Percentiles rank a stretch among this genome's conserved stretches.
Evolutionary conservation across 305 asterid genomes (phyloP).

Genomic region (Fraxinus xanthoxyloides): DNA sequence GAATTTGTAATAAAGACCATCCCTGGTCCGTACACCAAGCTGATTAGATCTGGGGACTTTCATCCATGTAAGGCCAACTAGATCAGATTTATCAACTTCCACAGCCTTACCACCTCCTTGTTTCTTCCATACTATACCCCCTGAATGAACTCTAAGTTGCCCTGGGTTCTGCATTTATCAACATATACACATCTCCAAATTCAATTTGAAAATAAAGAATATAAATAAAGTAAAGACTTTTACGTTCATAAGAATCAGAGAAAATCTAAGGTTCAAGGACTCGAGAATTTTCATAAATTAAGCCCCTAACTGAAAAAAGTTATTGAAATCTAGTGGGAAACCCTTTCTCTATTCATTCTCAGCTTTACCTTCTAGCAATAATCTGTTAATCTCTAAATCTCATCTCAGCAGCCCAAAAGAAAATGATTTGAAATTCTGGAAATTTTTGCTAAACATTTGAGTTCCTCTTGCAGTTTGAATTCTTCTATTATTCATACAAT

Average conservation of each 20-base stretch:
- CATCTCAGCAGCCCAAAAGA: neutral
- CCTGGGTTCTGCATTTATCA: conserved; percentile 72
- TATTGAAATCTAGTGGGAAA: neutral
- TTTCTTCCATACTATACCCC: conserved; percentile 92
- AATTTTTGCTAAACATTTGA: neutral
- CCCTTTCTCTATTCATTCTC: neutral
- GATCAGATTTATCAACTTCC: conserved; percentile 81
- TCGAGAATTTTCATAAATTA: neutral
- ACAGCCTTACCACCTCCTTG: conserved; percentile 95
- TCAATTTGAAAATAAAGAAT: neutral
- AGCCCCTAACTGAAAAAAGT: neutral
- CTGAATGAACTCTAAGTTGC: conserved; percentile 76
- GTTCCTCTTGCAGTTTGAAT: neutral
- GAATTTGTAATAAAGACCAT: conserved; percentile 85
- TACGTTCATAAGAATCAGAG: neutral
- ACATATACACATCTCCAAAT: neutral
- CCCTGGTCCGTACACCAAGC: conserved; percentile 85
- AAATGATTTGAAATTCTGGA: neutral
- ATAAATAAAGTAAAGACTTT: neutral
- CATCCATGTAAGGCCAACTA: conserved; percentile 86
- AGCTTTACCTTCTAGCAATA: neutral
- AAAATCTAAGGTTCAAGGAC: conserved; percentile 1
- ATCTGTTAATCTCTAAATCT: neutral
- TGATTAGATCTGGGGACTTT: conserved; percentile 90
- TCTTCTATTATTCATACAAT: neutral